Base-by-base conservation (phyloP, 768 basidiomycete genomes). In the Kwoniella europaea region DNA sequence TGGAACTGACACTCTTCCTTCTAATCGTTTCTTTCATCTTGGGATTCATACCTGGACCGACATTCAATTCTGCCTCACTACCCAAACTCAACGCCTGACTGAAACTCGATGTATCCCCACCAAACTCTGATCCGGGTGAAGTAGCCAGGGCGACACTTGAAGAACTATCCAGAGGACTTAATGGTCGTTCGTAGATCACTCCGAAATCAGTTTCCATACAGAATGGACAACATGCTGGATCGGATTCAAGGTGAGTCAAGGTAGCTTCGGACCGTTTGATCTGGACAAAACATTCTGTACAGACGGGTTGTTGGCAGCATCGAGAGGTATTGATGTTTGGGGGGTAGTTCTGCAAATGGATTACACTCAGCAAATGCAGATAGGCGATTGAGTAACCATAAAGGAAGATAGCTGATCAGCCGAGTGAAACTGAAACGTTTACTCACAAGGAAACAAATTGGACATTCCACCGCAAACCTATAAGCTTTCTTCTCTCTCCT, bases 131-230 rank as follows among this genome's bases (percentile, higher is more conserved):
- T 29, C 35, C 60, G 2, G 75, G 79, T 3, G 75, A 75, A 15
- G 73, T 73, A 12, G 75, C 73, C 15, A 80, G 63, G 3, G 77
- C 75, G 4, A 71, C 71, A 20, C 59, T 59, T 13, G 75, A 70
- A 7, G 58, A 59, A 20, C 58, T 74, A 10, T 64, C 63, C 12
- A 64, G 42, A 20, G 72, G 71, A 2, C 56, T 68, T 6, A 66
- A 46, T 1, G 79, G 77, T 89, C 91, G 58, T 91, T 90, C 62
- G 82, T 99, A 99, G 43, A 94, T 89, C 50, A 98, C 86, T 35
- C 97, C 97, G 83, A 98, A 98, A 84, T 98, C 95, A 57, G 94
- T 91, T 84, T 98, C 96, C 42, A 98, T 93, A 77, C 97, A 99
- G 82, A 92, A 99, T 6, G 97, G 97, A 82, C 97, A 99, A 2